Percentiles rank a stretch among this genome's conserved stretches.
These are phyloP conservation scores for Exobasidium cylindrosporum DNA, from an alignment of 1,284 basidiomycete genomes.

Conservation along the genomic window DNA sequence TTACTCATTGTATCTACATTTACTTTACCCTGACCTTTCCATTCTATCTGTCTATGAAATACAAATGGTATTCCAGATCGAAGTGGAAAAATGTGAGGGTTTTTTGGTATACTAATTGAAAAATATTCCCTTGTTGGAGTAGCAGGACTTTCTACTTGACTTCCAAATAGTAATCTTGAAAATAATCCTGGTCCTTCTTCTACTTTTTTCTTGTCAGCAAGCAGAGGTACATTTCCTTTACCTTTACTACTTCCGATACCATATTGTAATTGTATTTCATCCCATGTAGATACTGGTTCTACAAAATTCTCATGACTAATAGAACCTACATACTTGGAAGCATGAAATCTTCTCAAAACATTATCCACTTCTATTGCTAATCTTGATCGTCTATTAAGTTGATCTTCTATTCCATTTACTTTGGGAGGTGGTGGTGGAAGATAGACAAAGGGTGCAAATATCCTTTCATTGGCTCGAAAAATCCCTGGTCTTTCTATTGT, in stretches of 20 bases:
- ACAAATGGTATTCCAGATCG: slow-evolving; percentile 11
- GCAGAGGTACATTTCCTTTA: background rate
- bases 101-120: slow-evolving; percentile 7
- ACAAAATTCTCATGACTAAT: slow-evolving; percentile 10
- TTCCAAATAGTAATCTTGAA: slow-evolving; percentile 9
- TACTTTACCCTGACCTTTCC: background rate
- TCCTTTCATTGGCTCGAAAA: slow-evolving; percentile 38
- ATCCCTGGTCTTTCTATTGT: slow-evolving; percentile 42
- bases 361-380: slow-evolving; percentile 24
- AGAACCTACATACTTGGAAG: background rate
- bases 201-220: background rate
- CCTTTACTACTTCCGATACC: background rate
- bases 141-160: slow-evolving; percentile 1
- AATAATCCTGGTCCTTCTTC: background rate
- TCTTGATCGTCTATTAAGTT: slow-evolving; percentile 24
- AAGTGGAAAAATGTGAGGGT: slow-evolving; percentile 11
- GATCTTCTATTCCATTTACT: slow-evolving; percentile 12
- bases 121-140: background rate
- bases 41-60: background rate
- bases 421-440: slow-evolving; percentile 35
- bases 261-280: slow-evolving; percentile 3
- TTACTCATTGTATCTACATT: background rate
- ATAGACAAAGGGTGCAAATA: slow-evolving; percentile 47
- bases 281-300: slow-evolving; percentile 19
- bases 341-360: slow-evolving; percentile 16